Evolutionary conservation across 352 stramenopile species (phyloP), one percentile per base, ranked within the genome.

Genomic region (Phytophthora macrochlamydospora): DNA sequence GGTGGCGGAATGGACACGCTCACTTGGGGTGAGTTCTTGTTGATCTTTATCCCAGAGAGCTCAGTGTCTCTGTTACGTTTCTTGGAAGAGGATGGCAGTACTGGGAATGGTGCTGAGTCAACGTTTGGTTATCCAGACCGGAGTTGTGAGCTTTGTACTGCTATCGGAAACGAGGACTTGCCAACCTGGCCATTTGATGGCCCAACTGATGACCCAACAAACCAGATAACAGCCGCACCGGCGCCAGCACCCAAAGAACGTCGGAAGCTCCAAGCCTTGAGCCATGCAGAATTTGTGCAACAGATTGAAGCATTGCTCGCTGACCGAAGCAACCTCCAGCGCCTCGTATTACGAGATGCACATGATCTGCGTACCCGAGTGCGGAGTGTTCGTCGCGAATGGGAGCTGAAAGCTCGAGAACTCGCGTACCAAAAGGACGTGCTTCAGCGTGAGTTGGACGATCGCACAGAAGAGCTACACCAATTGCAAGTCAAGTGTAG

Each of bases 21-120:
- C 29, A 92, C 83, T n/a, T 94, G 85, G 85, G 85, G 85, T 31
- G 83, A 94, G 60, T 79, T 94, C 37, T 24, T 93, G 59, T 65
- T 93, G 4, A 58, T 89, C 7, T 92, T 92, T 48, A 83, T 93
- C 49, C 85, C 83, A 0, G 65, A 71, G 9, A 59, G 71, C 40
- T 69, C 63, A 7, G 56, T 73, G 5, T 69, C 59, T 0, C 35
- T 75, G 40, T 57, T 57, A 24, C 43, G 13, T 40, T 7, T 63
- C 7, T 59, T 74, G 8, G 43, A 56, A 13, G 57, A 38, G 30
- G 38, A 35, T 8, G 33, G 37, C 2, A 58, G 49, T 2, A n/a
- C 9, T 52, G 50, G 54, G 8, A 38, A 60, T 9, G 18, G 14
- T 9, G 9, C 7, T 28, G 51, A 43, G 29, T 0, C 7, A 28